These are phyloP conservation scores for Solanum tarapatanum DNA, from an alignment of 257 asterid genomes.

Conservation along the genomic window DNA sequence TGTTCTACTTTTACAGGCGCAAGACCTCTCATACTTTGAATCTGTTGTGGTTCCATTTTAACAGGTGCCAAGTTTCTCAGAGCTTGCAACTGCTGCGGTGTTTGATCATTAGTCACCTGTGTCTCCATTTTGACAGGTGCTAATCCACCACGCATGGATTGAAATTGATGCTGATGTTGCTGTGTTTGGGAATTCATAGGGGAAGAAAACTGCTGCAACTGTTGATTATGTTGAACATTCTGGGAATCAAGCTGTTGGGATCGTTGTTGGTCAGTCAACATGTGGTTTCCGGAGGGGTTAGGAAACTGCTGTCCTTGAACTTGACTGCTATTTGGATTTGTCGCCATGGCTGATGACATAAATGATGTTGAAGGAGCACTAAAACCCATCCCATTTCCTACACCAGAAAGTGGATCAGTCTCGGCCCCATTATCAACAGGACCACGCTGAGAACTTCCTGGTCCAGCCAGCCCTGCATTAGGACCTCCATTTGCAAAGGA, in stretches of 20 bases:
- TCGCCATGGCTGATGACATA: conserved; percentile 14
- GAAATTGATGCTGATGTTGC: conserved; percentile 52
- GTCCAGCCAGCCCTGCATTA: conserved; percentile 38
- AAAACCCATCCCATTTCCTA: conserved; percentile 46
- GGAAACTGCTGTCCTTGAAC: conserved; percentile 50
- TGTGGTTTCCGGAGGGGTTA: conserved; percentile 28
- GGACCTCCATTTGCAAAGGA: conserved; percentile 47
- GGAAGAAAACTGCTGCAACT: conserved; percentile 42
- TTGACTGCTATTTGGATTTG: conserved; percentile 34
- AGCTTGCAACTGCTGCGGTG: conserved; percentile 44
- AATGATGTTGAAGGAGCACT: conserved; percentile 33
- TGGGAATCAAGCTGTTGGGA: conserved; percentile 43
- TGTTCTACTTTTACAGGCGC: conserved; percentile 68
- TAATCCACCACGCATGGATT: conserved; percentile 38
- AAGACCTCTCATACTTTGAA: conserved; percentile 36
- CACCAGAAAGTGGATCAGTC: conserved; percentile 35
- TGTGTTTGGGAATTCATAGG: conserved; percentile 34
- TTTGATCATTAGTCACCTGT: conserved; percentile 43
- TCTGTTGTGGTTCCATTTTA: conserved; percentile 49
- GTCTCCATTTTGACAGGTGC: conserved; percentile 50
- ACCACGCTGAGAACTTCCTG: conserved; percentile 38
- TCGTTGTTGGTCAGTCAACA: conserved; percentile 49
- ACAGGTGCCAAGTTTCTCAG: conserved; percentile 38
- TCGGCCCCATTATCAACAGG: conserved; percentile 41
- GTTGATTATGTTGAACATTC: conserved; percentile 44